A percentile compares a stretch with the other conserved stretches of the same genome.
phyloP scores from a whole-genome alignment of 805 yeast species.

The Cyberlindnera lachancei region DNA sequence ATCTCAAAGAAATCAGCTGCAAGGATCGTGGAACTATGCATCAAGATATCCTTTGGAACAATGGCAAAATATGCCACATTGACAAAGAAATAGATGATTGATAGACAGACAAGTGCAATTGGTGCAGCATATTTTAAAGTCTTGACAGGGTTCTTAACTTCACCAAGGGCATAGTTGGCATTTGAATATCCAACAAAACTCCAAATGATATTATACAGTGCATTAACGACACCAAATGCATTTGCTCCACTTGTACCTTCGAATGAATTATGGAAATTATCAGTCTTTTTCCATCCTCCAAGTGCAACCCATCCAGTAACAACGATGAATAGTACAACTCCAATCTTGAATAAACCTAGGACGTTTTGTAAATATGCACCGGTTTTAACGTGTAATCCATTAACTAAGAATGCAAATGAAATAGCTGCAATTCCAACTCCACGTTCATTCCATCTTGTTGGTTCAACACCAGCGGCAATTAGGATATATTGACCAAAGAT shows the following conservation, averaged over 20 bases:
- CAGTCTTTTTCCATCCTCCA: conserved; percentile 60
- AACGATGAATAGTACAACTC: conserved; percentile 60
- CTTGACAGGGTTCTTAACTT: conserved; percentile 63
- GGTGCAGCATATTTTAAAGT: conserved; percentile 73
- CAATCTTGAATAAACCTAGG: conserved; percentile 66
- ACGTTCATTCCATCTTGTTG: conserved; percentile 69
- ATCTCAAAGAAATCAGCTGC: conserved; percentile 71
- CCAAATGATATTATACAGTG: conserved; percentile 79
- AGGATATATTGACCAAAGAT: conserved; percentile 74
- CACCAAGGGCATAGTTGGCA: conserved; percentile 78
- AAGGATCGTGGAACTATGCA: conserved; percentile 56
- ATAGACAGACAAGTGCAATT: conserved; percentile 50
- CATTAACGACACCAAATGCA: conserved; percentile 66
- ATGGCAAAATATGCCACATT: conserved; percentile 80
- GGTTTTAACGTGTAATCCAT: conserved; percentile 51
- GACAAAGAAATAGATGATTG: conserved; percentile 64
- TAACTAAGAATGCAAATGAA: conserved; percentile 59
- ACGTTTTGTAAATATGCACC: conserved; percentile 61
- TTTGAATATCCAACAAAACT: conserved; percentile 79
- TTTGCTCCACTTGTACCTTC: conserved; percentile 43
- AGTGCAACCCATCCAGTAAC: conserved; percentile 81
- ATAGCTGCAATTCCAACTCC: conserved; percentile 72
- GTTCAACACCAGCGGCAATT: conserved; percentile 62
- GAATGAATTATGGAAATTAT: conserved; percentile 55
- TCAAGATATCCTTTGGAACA: conserved; percentile 58